phyloP scores from a whole-genome alignment of 768 basidiomycete genomes.

The Boletus rufocinnamomeus region DNA sequence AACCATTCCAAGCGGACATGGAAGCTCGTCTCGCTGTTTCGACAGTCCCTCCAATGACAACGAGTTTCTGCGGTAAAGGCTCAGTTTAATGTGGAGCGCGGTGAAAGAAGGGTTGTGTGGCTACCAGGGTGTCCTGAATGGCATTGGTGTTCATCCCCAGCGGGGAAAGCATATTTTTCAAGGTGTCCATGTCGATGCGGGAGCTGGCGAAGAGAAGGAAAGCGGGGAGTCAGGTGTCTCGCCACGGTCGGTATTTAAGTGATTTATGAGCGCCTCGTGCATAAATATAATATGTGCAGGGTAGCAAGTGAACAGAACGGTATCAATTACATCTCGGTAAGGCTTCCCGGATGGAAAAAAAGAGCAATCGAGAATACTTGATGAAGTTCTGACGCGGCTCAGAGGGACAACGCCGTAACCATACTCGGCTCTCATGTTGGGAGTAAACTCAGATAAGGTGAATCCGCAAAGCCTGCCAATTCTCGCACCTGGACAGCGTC shows the following conservation, averaged over 20 bases:
- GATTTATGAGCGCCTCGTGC: conserved; percentile 37
- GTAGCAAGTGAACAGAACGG: conserved; percentile 31
- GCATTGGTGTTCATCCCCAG: conserved; percentile 66
- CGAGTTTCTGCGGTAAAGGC: conserved; percentile 63
- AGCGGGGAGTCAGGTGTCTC: conserved; percentile 31
- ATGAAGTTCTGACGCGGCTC: conserved; percentile 21
- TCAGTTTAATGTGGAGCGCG: not conserved
- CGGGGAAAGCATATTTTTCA: conserved; percentile 74
- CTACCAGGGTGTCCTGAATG: conserved; percentile 77
- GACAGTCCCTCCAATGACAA: conserved; percentile 87
- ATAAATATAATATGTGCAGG: conserved; percentile 30
- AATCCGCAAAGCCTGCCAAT: not conserved
- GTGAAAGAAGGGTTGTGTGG: conserved; percentile 17
- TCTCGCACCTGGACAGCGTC: not conserved
- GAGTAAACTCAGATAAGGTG: conserved; percentile 23
- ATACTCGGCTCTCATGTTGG: conserved; percentile 21
- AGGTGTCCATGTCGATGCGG: conserved; percentile 55
- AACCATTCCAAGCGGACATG: conserved; percentile 86
- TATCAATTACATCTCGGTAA: conserved; percentile 36
- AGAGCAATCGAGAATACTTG: conserved; percentile 19
- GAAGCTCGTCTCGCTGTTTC: conserved; percentile 83
- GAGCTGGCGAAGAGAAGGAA: conserved; percentile 38
- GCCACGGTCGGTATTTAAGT: conserved; percentile 42
- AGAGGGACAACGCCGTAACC: conserved; percentile 18
- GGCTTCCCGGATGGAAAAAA: conserved; percentile 27